Evolutionary conservation across 192 early-diverging fungal genomes (phyloP).

Genomic region (Geosiphon pyriformis): DNA sequence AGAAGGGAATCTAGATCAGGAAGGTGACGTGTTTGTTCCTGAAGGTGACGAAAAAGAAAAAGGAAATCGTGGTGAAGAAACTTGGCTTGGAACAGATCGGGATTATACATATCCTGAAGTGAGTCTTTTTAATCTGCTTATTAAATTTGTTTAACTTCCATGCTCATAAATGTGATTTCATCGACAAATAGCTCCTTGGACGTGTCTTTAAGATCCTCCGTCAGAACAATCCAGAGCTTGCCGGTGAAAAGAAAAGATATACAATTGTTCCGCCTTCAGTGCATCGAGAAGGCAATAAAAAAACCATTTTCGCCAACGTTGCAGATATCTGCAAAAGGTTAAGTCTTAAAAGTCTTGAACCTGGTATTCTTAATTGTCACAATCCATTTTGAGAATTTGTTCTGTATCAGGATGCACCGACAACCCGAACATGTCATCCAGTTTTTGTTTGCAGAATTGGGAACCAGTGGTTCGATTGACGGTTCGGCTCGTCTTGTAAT

Average conservation of each 20-base stretch:
- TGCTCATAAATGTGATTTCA: constrained; percentile 14
- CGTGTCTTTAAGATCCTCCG: constrained; percentile 89
- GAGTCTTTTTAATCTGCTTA: constrained; percentile 4
- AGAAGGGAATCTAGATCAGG: constrained; percentile 41
- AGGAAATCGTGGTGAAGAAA: constrained; percentile 46
- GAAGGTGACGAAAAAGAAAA: constrained; percentile 42
- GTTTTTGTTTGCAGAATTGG: constrained; percentile 97
- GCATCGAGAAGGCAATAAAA: constrained; percentile 89
- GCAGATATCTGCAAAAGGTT: constrained; percentile 87
- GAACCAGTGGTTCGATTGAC: constrained; percentile 95
- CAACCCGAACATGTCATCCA: constrained; percentile 95
- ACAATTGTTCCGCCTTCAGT: constrained; percentile 92
- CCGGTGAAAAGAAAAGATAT: constrained; percentile 89
- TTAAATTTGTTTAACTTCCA: not conserved
- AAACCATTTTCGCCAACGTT: constrained; percentile 93
- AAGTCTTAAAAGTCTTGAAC: constrained; percentile 8
- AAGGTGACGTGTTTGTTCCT: constrained; percentile 46
- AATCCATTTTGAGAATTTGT: not conserved
- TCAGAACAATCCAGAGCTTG: constrained; percentile 90
- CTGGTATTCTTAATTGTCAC: no score
- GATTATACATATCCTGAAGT: constrained; percentile 94
- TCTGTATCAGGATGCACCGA: constrained; percentile 73
- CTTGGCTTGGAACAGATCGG: constrained; percentile 86
- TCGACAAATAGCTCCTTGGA: constrained; percentile 58
- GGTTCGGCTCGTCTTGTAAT: constrained; percentile 86